Percentiles rank a stretch among this genome's conserved stretches.
Evolutionary conservation across 2,329 filamentous ascomycete species (phyloP).

Genomic region (Diaporthe vexans): DNA sequence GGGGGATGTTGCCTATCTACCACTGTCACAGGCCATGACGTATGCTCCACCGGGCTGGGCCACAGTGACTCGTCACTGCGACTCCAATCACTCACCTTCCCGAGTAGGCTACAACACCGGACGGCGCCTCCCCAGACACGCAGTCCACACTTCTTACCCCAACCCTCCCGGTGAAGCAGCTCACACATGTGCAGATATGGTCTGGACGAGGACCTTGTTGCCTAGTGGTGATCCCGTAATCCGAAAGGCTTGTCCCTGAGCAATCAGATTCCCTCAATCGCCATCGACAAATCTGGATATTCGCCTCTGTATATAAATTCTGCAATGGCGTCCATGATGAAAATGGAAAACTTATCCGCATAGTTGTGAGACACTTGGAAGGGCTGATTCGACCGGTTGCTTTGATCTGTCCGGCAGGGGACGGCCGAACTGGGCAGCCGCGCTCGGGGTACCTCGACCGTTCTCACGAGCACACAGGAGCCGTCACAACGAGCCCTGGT

Average conservation of each 20-base stretch:
- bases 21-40: constrained; percentile 35
- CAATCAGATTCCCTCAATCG: not conserved
- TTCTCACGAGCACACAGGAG: not conserved
- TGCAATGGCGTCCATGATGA: no score
- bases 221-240: not conserved
- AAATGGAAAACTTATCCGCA: no score
- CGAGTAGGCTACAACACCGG: not conserved
- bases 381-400: no score
- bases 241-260: not conserved
- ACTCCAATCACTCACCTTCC: constrained; percentile 1
- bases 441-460: no score
- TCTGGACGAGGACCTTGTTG: not conserved
- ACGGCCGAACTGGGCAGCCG: no score
- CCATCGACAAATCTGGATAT: no score
- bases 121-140: no score
- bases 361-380: no score
- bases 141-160: not conserved
- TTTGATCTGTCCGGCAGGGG: no score
- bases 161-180: not conserved
- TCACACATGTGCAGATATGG: not conserved
- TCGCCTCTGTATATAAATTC: no score
- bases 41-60: constrained; percentile 9
- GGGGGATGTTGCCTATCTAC: not conserved
- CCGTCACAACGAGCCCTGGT: not conserved
- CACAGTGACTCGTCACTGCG: not conserved